Conservation (phyloP, 1,284 basidiomycete species). For the Rhodotorula sp. region DNA sequence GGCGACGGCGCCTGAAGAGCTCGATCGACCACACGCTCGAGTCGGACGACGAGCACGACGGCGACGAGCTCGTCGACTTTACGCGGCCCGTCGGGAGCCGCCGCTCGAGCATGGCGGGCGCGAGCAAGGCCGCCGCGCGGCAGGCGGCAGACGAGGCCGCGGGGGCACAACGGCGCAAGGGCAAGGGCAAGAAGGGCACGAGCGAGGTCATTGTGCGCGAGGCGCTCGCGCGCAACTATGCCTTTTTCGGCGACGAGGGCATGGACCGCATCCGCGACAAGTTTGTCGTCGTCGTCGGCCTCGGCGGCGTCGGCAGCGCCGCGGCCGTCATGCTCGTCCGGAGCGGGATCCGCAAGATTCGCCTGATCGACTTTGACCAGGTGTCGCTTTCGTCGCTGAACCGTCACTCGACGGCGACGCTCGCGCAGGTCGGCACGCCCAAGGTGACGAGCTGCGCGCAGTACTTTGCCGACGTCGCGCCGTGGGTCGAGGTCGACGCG, state of each 20-base stretch:
- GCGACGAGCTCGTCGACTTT: conserved; percentile 36
- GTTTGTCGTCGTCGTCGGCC: conserved; percentile 85
- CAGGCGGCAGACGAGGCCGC: background rate
- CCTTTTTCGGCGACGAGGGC: conserved; percentile 87
- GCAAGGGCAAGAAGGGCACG: conserved; percentile 26
- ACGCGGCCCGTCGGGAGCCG: conserved; percentile 17
- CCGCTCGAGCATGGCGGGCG: conserved; percentile 10
- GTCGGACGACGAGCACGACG: background rate
- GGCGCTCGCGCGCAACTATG: conserved; percentile 89
- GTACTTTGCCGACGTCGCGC: conserved; percentile 68
- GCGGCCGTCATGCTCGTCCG: conserved; percentile 89
- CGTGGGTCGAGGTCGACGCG: conserved; percentile 75
- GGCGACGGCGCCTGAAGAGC: conserved; percentile 13
- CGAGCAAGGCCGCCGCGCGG: background rate
- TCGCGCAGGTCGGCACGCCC: conserved; percentile 88
- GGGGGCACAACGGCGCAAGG: background rate
- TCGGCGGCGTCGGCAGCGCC: conserved; percentile 89
- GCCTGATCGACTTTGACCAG: conserved; percentile 77
- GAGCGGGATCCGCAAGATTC: conserved; percentile 54
- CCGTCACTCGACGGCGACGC: conserved; percentile 87
- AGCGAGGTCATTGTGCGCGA: conserved; percentile 51
- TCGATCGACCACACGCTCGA: conserved; percentile 14
- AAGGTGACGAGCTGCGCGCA: conserved; percentile 83
- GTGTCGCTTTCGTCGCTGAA: conserved; percentile 91
- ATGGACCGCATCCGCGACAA: conserved; percentile 77